Evolutionary conservation across 371 early-diverging fungal species (phyloP), one percentile per base, ranked within the genome.

Genomic region (Haplosporangium sp.): DNA sequence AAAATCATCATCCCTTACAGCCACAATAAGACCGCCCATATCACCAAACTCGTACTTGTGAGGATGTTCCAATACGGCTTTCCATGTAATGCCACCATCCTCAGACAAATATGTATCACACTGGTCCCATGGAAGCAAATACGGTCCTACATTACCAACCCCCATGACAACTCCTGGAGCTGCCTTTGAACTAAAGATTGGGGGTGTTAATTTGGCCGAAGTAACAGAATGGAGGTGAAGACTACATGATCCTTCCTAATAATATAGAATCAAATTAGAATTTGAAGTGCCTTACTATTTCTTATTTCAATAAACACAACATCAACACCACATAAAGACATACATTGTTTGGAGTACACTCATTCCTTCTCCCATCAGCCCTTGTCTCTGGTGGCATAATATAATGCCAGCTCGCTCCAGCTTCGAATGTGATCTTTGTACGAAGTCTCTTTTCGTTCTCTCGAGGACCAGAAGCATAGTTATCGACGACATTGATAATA

Each of bases 11-110:
- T 94, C 90, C 44, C 74, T 63, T 0, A 93, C 91, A 17, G 95
- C 78, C 3, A 93, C 92, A 47, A 98, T 79, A 4, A 96, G 63
- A 4, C 92, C 85, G 7, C 98, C 99, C 83, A 91, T 89, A 70
- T 97, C 96, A 6, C 93, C 96, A 72, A 97, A 88, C 62, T 95
- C 96, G 84, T 94, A 96, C 74, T 92, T 92, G 77, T 98, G 96
- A 8, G 97, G 92, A 35, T 93, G 96, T 74, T 91, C 88, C 34
- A 83, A 84, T 7, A 90, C 91, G 72, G 92, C 90, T 40, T 78
- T 84, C 99, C 99, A 99, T 2, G 88, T 89, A 8, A 93, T 67
- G 34, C 98, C 99, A 37, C 94, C 96, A 77, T 99, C 98, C 15
- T 85, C 85, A 4, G 92, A 92, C 53, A 96, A 59, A 71, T 93